Conservation (phyloP, 805 yeast genomes). For the Wickerhamiella musiphila region DNA sequence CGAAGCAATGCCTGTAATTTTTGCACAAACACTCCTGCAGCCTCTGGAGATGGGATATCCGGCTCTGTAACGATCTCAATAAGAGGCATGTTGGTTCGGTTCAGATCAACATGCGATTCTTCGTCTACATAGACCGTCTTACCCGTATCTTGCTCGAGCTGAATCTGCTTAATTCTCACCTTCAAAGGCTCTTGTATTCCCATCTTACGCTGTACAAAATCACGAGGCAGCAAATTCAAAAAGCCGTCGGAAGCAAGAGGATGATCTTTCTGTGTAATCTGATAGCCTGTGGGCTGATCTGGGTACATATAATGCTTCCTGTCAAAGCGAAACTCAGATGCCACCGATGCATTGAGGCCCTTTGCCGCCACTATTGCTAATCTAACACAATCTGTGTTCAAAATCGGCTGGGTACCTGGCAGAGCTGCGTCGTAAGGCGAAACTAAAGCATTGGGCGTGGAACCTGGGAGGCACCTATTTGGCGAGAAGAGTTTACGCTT, state of each 20-base stretch:
- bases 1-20: slow-evolving; percentile 61
- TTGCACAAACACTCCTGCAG: slow-evolving; percentile 62
- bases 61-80: slow-evolving; percentile 88
- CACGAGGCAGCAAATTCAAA: slow-evolving; percentile 33
- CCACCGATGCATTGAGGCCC: slow-evolving; percentile 46
- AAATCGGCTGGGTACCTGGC: slow-evolving; percentile 81
- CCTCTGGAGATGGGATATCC: slow-evolving; percentile 48
- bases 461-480: no score
- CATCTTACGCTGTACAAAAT: slow-evolving; percentile 22
- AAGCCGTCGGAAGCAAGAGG: slow-evolving; percentile 64
- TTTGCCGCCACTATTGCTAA: slow-evolving; percentile 58
- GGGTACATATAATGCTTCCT: slow-evolving; percentile 92
- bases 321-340: slow-evolving; percentile 51
- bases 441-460: slow-evolving; percentile 46
- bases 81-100: slow-evolving; percentile 71
- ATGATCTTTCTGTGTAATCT: slow-evolving; percentile 73
- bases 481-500: slow-evolving; percentile 56
- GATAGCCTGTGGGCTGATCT: slow-evolving; percentile 93
- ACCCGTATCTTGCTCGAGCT: slow-evolving; percentile 91
- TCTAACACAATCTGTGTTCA: slow-evolving; percentile 58
- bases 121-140: slow-evolving; percentile 40
- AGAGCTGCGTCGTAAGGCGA: slow-evolving; percentile 71
- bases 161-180: slow-evolving; percentile 62
- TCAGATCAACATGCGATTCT: slow-evolving; percentile 47
- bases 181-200: slow-evolving; percentile 20